Base-by-base conservation (phyloP, 75 land plant species). In the Pinus taeda region DNA sequence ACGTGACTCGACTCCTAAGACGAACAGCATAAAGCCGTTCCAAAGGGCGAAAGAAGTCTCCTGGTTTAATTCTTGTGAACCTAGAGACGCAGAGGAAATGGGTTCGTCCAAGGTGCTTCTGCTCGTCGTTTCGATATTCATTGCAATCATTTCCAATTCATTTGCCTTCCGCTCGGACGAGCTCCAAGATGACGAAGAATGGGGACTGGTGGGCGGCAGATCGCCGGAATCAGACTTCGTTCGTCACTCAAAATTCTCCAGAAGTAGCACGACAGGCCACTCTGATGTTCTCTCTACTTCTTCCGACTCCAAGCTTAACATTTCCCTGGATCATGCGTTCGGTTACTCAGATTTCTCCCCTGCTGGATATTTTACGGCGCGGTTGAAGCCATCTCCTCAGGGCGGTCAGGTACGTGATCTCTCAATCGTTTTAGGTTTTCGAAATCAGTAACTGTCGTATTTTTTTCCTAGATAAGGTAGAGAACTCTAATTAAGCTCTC, bases 101-200 rank as follows among this genome's bases (percentile, higher is more conserved):
- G 49, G 8, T 45, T 45, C 49, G 49, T 45, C 8, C 49, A 45
- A 45, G 49, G 49, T 6, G 5, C 49, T 45, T 45, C 49, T 45
- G 49, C 49, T 45, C 49, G 7, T 6, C 6, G 8, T 45, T 45
- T 6, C 49, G 9, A 45, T 45, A 45, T 6, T 45, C 49, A 5
- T 60, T 60, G 61, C 2, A 60, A 60, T 60, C 61, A 18, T 60
- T 15, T 60, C 21, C 61, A 60, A 60, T 60, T 60, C 21, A 18
- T 18, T n/a, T 0, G 88, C 81, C 4, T 90, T 90, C 79, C 78
- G 79, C 75, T 90, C 92, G 73, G 92, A 90, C 75, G 92, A 90
- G 84, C 88, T 90, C 15, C 82, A 80, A 22, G 76, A 78, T 4
- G 87, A 90, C 80, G 87, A 90, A 83, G 87, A 87, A 29, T 88